Evolutionary conservation across 305 asterid species (phyloP).

Genomic region (Solanum chacoense): DNA sequence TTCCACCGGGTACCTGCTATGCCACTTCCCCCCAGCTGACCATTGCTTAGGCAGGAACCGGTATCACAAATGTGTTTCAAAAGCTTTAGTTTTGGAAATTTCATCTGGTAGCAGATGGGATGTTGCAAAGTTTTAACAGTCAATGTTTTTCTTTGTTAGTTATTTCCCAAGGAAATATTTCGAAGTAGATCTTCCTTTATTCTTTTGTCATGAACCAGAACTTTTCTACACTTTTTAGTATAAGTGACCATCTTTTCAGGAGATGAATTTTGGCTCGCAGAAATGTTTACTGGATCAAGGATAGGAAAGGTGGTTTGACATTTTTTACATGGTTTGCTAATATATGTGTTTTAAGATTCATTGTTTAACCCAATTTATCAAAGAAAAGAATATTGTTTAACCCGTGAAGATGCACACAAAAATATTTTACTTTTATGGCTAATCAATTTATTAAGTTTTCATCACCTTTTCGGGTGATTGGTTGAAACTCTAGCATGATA

Average conservation of each 20-base stretch:
- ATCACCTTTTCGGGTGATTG: background rate
- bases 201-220: background rate
- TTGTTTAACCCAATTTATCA: background rate
- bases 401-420: background rate
- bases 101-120: background rate
- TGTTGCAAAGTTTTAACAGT: background rate
- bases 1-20: background rate
- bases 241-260: background rate
- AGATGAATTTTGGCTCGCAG: background rate
- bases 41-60: background rate
- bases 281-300: background rate
- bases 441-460: background rate
- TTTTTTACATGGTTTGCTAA: background rate
- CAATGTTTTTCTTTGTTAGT: background rate
- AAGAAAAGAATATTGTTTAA: background rate
- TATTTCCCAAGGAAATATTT: background rate
- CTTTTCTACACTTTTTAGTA: background rate
- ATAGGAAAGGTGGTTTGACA: background rate
- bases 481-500: background rate
- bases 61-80: background rate
- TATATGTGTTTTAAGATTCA: background rate
- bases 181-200: background rate
- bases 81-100: background rate
- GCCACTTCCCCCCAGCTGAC: background rate
- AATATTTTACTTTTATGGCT: background rate